Evolutionary conservation across 2,329 filamentous ascomycete genomes (phyloP).

Genomic region (Paracorniculantispora psalliotae): DNA sequence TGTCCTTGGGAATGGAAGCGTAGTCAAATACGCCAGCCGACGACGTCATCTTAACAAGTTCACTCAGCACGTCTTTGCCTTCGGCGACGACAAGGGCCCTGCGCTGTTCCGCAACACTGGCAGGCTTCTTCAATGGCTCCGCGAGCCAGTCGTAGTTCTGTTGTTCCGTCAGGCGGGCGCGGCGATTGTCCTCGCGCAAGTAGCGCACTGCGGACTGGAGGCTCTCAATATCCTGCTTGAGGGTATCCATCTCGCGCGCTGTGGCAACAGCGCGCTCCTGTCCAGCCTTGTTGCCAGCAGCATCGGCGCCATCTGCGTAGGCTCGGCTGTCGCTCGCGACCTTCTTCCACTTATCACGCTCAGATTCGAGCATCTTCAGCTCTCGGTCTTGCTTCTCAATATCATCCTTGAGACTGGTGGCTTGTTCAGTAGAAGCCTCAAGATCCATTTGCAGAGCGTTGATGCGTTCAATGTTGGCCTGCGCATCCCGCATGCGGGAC

Average conservation of each 20-base stretch:
- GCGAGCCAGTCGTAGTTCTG: constrained; percentile 54
- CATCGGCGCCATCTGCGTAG: constrained; percentile 48
- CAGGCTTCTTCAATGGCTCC: constrained; percentile 51
- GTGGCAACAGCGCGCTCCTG: constrained; percentile 65
- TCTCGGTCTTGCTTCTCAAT: constrained; percentile 64
- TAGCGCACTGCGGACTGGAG: constrained; percentile 63
- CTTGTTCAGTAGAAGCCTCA: constrained; percentile 45
- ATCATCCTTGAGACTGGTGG: constrained; percentile 53
- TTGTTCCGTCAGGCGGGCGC: constrained; percentile 55
- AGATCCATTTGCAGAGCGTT: constrained; percentile 58
- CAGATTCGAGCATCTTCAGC: constrained; percentile 57
- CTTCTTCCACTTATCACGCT: constrained; percentile 68
- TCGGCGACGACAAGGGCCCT: constrained; percentile 52
- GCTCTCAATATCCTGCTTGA: constrained; percentile 63
- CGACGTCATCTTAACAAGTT: constrained; percentile 58
- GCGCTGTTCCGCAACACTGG: constrained; percentile 43
- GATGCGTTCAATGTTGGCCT: constrained; percentile 68
- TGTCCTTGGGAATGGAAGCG: constrained; percentile 51
- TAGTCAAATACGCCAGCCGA: constrained; percentile 56
- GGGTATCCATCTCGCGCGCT: constrained; percentile 65
- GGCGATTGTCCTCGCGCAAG: constrained; percentile 61
- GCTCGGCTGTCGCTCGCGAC: constrained; percentile 57
- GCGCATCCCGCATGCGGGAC: constrained; percentile 77
- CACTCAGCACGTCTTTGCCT: constrained; percentile 58
- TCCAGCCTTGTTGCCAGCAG: constrained; percentile 49